Conservation (phyloP, 805 yeast species). For the Zygosaccharomyces bailii region DNA sequence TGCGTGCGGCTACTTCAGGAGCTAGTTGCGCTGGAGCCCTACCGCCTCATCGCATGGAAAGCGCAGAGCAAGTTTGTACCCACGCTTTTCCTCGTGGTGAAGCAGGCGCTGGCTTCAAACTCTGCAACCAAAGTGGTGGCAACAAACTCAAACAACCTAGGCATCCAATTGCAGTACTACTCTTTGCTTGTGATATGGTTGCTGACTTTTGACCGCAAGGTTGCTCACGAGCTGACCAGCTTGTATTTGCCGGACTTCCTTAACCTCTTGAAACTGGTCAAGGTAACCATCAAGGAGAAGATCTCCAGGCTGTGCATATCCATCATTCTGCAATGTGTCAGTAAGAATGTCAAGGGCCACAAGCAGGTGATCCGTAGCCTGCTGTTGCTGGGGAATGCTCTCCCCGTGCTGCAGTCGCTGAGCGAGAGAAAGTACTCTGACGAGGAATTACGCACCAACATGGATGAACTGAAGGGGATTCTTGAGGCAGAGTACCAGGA, state of each 20-base stretch:
- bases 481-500: constrained; percentile 70
- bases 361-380: constrained; percentile 60
- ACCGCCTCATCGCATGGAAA: constrained; percentile 29
- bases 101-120: constrained; percentile 34
- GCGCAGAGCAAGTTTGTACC: constrained; percentile 45
- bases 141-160: constrained; percentile 41
- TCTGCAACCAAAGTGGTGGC: constrained; percentile 33
- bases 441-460: constrained; percentile 78
- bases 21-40: constrained; percentile 27
- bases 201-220: constrained; percentile 62
- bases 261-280: constrained; percentile 51
- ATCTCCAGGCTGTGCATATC: constrained; percentile 81
- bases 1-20: constrained; percentile 35
- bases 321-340: constrained; percentile 59
- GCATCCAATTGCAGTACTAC: constrained; percentile 81
- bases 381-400: constrained; percentile 69
- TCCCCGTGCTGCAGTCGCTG: constrained; percentile 62
- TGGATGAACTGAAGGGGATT: constrained; percentile 53
- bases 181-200: constrained; percentile 80
- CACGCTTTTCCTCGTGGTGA: constrained; percentile 46
- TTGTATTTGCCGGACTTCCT: constrained; percentile 47
- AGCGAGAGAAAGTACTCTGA: constrained; percentile 92
- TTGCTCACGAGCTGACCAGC: constrained; percentile 52
- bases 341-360: constrained; percentile 36
- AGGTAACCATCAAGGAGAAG: constrained; percentile 87